A percentile compares a stretch with the other conserved stretches of the same genome.
Evolutionary conservation across 768 basidiomycete species (phyloP).

Genomic region (Pleurotus pulmonarius): DNA sequence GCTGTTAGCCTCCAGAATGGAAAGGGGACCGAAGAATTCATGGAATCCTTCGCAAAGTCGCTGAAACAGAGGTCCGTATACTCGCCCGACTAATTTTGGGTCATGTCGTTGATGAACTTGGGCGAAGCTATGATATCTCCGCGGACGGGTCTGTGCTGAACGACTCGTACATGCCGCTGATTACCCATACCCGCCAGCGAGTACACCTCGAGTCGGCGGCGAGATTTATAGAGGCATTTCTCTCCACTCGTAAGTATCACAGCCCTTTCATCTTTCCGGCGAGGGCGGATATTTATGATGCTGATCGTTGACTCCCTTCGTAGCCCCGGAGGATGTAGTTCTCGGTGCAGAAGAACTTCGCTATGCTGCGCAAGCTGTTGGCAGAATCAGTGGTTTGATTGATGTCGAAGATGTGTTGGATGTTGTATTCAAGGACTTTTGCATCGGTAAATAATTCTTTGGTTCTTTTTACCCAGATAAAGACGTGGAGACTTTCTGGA

Average conservation of each 20-base stretch:
- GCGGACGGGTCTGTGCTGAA: neutral
- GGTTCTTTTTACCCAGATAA: no score
- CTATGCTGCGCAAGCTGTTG: conserved; percentile 82
- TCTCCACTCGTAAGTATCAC: conserved; percentile 35
- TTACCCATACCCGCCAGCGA: conserved; percentile 80
- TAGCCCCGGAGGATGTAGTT: conserved; percentile 70
- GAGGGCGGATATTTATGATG: neutral
- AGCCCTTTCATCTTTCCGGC: no score
- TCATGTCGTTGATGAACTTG: no score
- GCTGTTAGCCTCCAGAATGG: conserved; percentile 56
- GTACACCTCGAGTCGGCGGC: conserved; percentile 67
- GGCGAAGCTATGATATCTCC: conserved; percentile 1
- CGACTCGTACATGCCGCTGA: conserved; percentile 42
- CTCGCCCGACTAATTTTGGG: neutral
- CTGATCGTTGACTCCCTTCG: neutral
- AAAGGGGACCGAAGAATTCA: conserved; percentile 53
- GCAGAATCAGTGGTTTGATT: conserved; percentile 76
- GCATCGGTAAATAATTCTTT: conserved; percentile 70
- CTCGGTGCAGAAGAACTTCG: conserved; percentile 84
- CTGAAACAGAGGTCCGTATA: conserved; percentile 45
- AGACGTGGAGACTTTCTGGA: no score
- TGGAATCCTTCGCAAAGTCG: conserved; percentile 50
- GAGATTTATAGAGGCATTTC: conserved; percentile 59
- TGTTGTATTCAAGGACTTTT: conserved; percentile 81
- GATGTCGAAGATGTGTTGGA: conserved; percentile 84